A percentile compares a stretch with the other conserved stretches of the same genome.
Evolutionary conservation across 2,329 filamentous ascomycete species (phyloP).

Genomic region (Colletotrichum chlorophyti): DNA sequence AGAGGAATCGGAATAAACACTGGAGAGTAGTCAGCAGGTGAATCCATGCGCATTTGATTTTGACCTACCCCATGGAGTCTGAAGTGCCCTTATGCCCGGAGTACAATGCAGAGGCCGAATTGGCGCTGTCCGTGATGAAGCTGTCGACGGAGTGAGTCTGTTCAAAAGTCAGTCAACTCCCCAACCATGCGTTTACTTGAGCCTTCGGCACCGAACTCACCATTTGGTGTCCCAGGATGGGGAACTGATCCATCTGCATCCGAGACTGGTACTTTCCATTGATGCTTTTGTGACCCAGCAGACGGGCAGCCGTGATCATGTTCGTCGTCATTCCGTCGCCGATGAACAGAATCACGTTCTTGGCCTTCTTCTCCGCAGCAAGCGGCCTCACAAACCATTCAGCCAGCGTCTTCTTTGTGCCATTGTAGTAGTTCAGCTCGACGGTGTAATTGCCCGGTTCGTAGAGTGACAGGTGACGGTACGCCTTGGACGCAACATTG

Average conservation of each 20-base stretch:
- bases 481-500: conserved; percentile 81
- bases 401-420: conserved; percentile 69
- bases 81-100: conserved; percentile 84
- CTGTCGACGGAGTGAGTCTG: conserved; percentile 81
- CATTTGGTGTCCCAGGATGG: conserved; percentile 85
- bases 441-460: conserved; percentile 83
- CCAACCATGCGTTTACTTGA: conserved; percentile 38
- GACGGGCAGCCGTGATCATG: conserved; percentile 78
- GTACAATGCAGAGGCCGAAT: conserved; percentile 83
- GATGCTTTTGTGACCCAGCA: conserved; percentile 81
- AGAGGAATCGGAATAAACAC: conserved; percentile 80
- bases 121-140: conserved; percentile 87
- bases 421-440: conserved; percentile 77
- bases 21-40: conserved; percentile 29
- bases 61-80: conserved; percentile 72
- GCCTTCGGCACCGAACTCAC: too few species aligned
- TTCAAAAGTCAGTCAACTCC: background rate
- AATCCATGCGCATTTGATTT: too few species aligned
- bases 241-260: conserved; percentile 82
- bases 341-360: conserved; percentile 87
- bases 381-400: conserved; percentile 80
- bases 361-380: conserved; percentile 73
- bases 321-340: conserved; percentile 75
- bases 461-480: conserved; percentile 76
- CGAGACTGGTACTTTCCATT: conserved; percentile 83